These are phyloP conservation scores for Hanseniaspora nectarophila DNA, from an alignment of 805 yeast species.

Conservation along the genomic window DNA sequence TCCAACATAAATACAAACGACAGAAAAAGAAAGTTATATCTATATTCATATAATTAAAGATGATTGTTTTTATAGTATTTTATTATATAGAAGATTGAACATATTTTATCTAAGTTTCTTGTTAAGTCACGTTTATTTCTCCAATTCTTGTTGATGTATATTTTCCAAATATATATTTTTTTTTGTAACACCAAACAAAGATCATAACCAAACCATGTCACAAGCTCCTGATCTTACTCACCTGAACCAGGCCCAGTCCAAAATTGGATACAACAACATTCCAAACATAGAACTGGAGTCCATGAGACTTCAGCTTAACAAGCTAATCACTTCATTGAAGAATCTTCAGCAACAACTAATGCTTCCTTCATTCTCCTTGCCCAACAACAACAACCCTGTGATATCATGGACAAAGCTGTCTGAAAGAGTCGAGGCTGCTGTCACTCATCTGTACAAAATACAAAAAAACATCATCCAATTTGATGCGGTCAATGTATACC, in stretches of 20 bases:
- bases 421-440: conserved; percentile 60
- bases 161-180: no score
- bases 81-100: no score
- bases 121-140: no score
- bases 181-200: neutral
- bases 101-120: no score
- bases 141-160: no score
- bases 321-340: conserved; percentile 46
- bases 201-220: neutral
- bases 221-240: neutral
- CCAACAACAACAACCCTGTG: conserved; percentile 1
- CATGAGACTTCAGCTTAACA: conserved; percentile 49
- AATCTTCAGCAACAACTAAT: conserved; percentile 38
- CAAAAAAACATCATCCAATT: conserved; percentile 41
- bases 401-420: conserved; percentile 55
- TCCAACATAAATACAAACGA: neutral
- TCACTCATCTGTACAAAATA: conserved; percentile 47
- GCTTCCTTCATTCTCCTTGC: conserved; percentile 1
- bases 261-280: conserved; percentile 1
- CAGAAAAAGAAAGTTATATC: neutral
- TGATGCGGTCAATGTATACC: conserved; percentile 40
- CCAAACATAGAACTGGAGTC: conserved; percentile 56
- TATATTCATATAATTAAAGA: neutral
- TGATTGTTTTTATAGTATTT: no score
- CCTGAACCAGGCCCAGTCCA: neutral